These are phyloP conservation scores for Phytopythium montanum DNA, from an alignment of 352 stramenopile species.

Conservation along the genomic window DNA sequence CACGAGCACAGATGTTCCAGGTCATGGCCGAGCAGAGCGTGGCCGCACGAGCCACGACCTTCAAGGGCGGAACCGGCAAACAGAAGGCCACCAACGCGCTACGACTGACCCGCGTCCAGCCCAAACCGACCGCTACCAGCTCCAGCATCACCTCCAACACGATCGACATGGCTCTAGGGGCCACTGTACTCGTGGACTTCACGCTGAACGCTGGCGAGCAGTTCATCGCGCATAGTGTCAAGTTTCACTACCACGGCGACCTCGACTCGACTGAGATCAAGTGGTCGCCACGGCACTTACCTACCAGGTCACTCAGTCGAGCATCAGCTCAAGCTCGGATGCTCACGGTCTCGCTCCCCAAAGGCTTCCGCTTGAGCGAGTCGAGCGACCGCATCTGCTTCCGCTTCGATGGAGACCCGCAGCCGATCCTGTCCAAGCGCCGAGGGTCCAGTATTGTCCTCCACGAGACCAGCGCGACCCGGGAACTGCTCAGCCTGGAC, in stretches of 20 bases:
- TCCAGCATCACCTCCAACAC: slow-evolving; percentile 12
- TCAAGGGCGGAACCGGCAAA: background rate
- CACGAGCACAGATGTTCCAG: slow-evolving; percentile 47
- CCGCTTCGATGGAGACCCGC: slow-evolving; percentile 43
- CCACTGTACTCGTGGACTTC: slow-evolving; percentile 65
- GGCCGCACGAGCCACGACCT: slow-evolving; percentile 8
- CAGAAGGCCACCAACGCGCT: slow-evolving; percentile 5
- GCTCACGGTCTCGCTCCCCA: slow-evolving; percentile 47
- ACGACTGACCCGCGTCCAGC: slow-evolving; percentile 15
- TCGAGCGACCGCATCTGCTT: slow-evolving; percentile 50
- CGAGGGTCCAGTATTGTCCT: slow-evolving; percentile 45
- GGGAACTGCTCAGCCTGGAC: slow-evolving; percentile 40
- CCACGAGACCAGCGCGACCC: slow-evolving; percentile 38
- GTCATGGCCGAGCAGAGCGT: slow-evolving; percentile 57
- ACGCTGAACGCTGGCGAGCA: slow-evolving; percentile 72
- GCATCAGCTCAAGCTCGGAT: slow-evolving; percentile 35
- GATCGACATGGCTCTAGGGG: slow-evolving; percentile 3
- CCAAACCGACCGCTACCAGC: slow-evolving; percentile 16
- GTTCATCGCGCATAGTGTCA: slow-evolving; percentile 69
- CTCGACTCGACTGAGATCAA: slow-evolving; percentile 39
- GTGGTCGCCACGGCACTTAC: slow-evolving; percentile 56
- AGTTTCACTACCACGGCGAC: slow-evolving; percentile 63
- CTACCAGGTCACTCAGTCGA: slow-evolving; percentile 39
- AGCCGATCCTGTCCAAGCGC: slow-evolving; percentile 38
- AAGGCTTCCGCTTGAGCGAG: slow-evolving; percentile 42